A percentile compares a stretch with the other conserved stretches of the same genome.
phyloP scores from a whole-genome alignment of 495 filamentous ascomycete species.

The Neurospora intermedia region DNA sequence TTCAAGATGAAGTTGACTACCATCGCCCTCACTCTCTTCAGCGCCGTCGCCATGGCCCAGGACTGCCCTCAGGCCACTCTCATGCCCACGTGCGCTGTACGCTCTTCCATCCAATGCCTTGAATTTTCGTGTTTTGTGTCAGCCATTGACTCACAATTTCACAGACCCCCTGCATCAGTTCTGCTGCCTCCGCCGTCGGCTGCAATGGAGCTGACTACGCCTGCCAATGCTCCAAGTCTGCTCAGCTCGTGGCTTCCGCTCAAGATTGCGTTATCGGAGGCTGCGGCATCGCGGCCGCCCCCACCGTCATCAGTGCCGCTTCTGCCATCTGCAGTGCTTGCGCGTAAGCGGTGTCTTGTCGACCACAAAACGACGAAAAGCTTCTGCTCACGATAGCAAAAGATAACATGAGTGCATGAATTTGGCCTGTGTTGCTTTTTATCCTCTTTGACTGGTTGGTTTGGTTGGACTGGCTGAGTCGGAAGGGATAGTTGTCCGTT shows the following conservation, averaged over 20 bases:
- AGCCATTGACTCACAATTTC: background rate
- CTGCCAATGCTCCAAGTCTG: slow-evolving; percentile 4
- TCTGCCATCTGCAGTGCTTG: background rate
- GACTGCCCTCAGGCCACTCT: slow-evolving; percentile 1
- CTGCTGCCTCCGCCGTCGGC: slow-evolving; percentile 1
- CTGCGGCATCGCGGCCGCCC: background rate
- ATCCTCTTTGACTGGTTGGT: slow-evolving; percentile 1
- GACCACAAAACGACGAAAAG: background rate
- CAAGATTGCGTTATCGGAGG: background rate
- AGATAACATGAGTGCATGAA: slow-evolving; percentile 4
- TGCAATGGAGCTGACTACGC: background rate
- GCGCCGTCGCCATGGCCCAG: background rate
- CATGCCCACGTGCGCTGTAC: slow-evolving; percentile 2
- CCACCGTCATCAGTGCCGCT: background rate
- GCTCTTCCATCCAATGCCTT: background rate
- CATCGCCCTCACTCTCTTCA: background rate
- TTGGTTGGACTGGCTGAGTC: background rate
- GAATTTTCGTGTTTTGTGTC: background rate
- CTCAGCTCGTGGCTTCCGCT: background rate
- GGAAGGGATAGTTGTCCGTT: background rate
- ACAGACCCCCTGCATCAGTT: background rate
- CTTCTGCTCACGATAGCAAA: background rate
- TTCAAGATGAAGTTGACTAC: slow-evolving; percentile 3
- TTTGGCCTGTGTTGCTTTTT: slow-evolving; percentile 4
- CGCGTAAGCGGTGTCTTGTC: background rate